These are phyloP conservation scores for Chalciporus sp. DNA, from an alignment of 1,284 basidiomycete species.

Conservation along the genomic window DNA sequence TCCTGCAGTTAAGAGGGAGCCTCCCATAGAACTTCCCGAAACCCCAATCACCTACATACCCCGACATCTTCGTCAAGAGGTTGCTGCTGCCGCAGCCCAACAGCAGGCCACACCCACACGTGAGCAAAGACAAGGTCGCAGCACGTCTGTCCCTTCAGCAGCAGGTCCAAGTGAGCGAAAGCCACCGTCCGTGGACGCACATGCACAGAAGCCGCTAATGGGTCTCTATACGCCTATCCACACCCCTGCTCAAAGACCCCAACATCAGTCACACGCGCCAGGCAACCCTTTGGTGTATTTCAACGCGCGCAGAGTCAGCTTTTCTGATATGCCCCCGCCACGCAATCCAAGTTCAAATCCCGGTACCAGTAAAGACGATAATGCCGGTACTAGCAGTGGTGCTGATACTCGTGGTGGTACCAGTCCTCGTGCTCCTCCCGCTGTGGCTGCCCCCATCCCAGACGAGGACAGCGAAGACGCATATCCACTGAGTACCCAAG, in stretches of 20 bases:
- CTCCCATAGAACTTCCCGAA: slow-evolving; percentile 5
- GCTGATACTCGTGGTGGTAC: background rate
- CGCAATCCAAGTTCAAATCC: background rate
- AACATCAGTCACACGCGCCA: slow-evolving; percentile 1
- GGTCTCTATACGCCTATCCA: slow-evolving; percentile 19
- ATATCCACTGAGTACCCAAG: slow-evolving; percentile 60
- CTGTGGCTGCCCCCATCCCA: slow-evolving; percentile 19
- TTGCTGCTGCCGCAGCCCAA: slow-evolving; percentile 17
- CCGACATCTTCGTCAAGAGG: slow-evolving; percentile 27
- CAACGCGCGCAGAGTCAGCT: slow-evolving; percentile 14
- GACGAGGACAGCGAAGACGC: slow-evolving; percentile 42
- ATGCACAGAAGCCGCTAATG: slow-evolving; percentile 3
- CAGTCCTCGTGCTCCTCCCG: background rate
- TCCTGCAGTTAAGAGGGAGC: slow-evolving; percentile 23
- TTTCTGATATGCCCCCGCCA: slow-evolving; percentile 7
- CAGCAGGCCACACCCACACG: slow-evolving; percentile 4
- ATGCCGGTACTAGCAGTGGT: too few relatives aligned
- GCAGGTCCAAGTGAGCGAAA: background rate
- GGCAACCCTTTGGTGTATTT: slow-evolving; percentile 19
- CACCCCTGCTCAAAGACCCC: slow-evolving; percentile 8
- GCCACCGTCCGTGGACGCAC: background rate
- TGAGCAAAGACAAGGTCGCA: background rate
- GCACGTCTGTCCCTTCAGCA: background rate
- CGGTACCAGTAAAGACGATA: background rate
- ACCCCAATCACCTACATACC: slow-evolving; percentile 27